Conservation (phyloP, 192 early-diverging fungal species). For the Cladochytrium replicatum region DNA sequence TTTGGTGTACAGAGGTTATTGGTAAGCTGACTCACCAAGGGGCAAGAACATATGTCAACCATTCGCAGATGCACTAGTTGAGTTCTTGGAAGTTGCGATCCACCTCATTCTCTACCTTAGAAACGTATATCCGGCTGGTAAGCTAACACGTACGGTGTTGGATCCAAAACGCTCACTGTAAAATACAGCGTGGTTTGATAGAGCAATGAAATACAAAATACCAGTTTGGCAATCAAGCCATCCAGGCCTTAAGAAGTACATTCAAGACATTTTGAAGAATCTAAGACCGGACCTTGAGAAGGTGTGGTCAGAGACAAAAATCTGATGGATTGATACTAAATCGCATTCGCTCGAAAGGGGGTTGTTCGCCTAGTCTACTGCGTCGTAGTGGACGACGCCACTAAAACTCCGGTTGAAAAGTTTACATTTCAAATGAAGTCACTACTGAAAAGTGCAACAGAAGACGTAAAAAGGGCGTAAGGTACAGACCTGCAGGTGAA, state of each 20-base stretch:
- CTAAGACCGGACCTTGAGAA: slow-evolving; percentile 24
- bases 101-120: slow-evolving; percentile 30
- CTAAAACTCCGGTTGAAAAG: slow-evolving; percentile 18
- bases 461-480: slow-evolving; percentile 10
- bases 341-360: no score
- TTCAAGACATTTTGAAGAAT: slow-evolving; percentile 22
- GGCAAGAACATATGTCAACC: no score
- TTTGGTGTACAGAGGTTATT: no score
- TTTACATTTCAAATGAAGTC: slow-evolving; percentile 24
- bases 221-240: slow-evolving; percentile 24
- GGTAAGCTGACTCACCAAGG: no score
- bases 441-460: slow-evolving; percentile 13
- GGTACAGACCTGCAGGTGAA: neutral
- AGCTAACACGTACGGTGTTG: neutral
- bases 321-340: no score
- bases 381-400: slow-evolving; percentile 17
- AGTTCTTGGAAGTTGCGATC: slow-evolving; percentile 35
- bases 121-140: slow-evolving; percentile 28
- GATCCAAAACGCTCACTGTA: neutral
- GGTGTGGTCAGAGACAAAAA: no score
- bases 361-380: no score
- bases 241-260: slow-evolving; percentile 32
- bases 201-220: slow-evolving; percentile 18
- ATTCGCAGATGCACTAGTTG: slow-evolving; percentile 23
- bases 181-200: slow-evolving; percentile 24